These are phyloP conservation scores for Ophiostoma sp. DNA, from an alignment of 2,329 filamentous ascomycete species.

Conservation along the genomic window DNA sequence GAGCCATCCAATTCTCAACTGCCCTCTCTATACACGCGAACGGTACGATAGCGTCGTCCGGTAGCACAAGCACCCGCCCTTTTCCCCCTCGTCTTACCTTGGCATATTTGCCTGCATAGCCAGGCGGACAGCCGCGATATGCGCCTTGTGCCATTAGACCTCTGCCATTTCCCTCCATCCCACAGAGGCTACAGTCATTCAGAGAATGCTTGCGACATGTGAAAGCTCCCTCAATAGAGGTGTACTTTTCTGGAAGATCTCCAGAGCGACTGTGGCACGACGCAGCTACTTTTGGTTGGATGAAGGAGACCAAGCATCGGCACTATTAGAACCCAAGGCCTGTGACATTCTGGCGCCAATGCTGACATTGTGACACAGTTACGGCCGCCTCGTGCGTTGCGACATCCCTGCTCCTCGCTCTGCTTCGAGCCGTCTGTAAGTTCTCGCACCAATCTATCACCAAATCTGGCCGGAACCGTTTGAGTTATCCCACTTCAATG, in stretches of 20 bases:
- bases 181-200: too few species aligned
- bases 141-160: neutral
- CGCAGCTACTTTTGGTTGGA: neutral
- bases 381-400: slow-evolving; percentile 94
- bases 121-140: neutral
- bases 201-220: too few species aligned
- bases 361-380: slow-evolving; percentile 55
- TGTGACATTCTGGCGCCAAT: slow-evolving; percentile 37
- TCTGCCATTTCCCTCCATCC: too few species aligned
- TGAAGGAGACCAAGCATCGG: neutral
- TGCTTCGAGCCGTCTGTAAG: slow-evolving; percentile 90
- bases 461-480: too few species aligned
- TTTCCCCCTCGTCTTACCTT: slow-evolving; percentile 24
- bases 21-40: neutral
- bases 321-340: neutral
- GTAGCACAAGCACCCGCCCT: slow-evolving; percentile 17
- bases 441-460: slow-evolving; percentile 31
- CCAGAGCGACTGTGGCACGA: neutral
- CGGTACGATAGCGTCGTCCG: slow-evolving; percentile 22
- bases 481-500: neutral
- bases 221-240: too few species aligned
- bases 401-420: slow-evolving; percentile 96
- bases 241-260: too few species aligned
- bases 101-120: neutral
- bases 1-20: too few species aligned